A percentile compares a stretch with the other conserved stretches of the same genome.
Conservation (phyloP, 2,329 filamentous ascomycete species). For the Colletotrichum coccodes region DNA sequence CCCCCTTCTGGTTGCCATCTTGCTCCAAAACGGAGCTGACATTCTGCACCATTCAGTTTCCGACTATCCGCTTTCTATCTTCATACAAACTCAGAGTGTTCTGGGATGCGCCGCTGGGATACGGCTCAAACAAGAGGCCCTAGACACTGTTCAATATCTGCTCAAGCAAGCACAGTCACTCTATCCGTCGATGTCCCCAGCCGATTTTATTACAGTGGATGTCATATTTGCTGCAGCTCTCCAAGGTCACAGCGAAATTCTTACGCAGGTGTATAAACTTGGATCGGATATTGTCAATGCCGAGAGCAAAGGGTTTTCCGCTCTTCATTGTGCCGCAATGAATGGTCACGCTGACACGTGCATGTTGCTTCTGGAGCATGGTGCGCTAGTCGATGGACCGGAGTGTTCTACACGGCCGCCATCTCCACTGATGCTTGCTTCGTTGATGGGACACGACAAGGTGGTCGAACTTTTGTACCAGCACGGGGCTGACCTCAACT, state of each 20-base stretch:
- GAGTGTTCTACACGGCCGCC: background rate
- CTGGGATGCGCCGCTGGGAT: background rate
- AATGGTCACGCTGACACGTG: background rate
- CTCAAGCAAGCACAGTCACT: background rate
- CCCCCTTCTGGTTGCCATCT: background rate
- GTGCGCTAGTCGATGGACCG: background rate
- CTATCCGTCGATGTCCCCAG: background rate
- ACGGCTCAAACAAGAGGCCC: fast-evolving
- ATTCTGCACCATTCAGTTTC: background rate
- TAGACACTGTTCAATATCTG: background rate
- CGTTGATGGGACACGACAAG: fast-evolving
- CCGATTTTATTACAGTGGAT: background rate
- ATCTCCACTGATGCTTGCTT: background rate
- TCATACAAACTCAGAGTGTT: background rate
- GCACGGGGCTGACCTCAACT: background rate
- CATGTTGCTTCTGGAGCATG: background rate
- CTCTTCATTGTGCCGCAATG: background rate
- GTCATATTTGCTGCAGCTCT: background rate
- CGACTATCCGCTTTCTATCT: background rate
- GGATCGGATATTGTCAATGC: background rate
- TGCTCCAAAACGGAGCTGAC: background rate
- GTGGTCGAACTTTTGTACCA: background rate
- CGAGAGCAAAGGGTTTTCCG: background rate
- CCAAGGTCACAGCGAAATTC: background rate
- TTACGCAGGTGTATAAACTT: background rate